Percentiles rank a stretch among this genome's conserved stretches.
Conservation (phyloP, 1,284 basidiomycete species). For the Singerocomus rubriflavus region DNA sequence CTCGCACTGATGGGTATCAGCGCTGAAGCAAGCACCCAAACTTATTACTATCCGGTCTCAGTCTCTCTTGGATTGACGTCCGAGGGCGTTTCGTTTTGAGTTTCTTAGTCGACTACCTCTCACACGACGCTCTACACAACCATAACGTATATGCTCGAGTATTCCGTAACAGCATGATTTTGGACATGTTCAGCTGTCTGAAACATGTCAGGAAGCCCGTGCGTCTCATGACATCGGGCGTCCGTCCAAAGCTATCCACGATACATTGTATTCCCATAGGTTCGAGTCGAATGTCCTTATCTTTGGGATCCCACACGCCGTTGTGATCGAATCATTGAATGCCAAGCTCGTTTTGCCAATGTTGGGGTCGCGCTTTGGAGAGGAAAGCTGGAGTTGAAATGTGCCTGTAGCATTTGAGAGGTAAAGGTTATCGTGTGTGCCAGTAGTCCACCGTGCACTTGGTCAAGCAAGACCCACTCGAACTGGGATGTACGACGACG, state of each 20-base stretch:
- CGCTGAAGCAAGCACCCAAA: background rate
- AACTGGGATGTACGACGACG: too few relatives aligned
- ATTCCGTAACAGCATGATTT: too few relatives aligned
- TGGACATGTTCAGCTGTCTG: background rate
- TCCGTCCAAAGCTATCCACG: background rate
- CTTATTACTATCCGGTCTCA: background rate
- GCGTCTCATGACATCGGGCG: background rate
- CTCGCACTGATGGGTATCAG: background rate
- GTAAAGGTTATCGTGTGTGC: too few relatives aligned
- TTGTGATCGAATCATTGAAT: background rate
- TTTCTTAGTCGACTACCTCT: background rate
- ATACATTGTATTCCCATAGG: slow-evolving; percentile 2
- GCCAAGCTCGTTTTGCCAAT: background rate
- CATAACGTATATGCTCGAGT: background rate
- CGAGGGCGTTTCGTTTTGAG: background rate
- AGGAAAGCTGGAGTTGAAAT: too few relatives aligned
- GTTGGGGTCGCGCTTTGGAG: background rate
- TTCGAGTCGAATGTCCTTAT: slow-evolving; percentile 5
- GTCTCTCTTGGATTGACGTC: background rate
- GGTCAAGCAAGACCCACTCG: too few relatives aligned
- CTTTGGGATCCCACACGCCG: background rate
- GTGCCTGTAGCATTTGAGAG: background rate
- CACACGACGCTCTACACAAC: background rate
- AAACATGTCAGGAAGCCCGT: background rate
- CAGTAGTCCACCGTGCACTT: too few relatives aligned